Conservation (phyloP, 2,329 filamentous ascomycete genomes). For the Ophiostoma montium region DNA sequence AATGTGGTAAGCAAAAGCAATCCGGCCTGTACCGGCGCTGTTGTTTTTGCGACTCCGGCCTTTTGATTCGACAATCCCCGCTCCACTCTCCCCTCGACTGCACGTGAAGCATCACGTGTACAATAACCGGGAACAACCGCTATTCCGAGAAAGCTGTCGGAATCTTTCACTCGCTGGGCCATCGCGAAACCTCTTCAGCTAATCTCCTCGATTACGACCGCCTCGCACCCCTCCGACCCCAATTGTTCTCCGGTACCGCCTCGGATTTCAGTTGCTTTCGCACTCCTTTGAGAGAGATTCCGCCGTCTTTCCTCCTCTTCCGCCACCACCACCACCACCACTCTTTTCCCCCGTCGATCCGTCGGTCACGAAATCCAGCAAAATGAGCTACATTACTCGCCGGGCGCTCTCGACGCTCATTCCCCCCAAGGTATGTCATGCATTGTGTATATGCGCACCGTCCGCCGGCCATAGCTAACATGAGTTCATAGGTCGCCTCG, state of each 20-base stretch:
- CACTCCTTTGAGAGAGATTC: not conserved
- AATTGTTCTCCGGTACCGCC: slow-evolving; percentile 6
- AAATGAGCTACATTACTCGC: slow-evolving; percentile 86
- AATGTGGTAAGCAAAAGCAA: slow-evolving; percentile 12
- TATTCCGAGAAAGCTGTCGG: slow-evolving; percentile 15
- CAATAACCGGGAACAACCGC: slow-evolving; percentile 22
- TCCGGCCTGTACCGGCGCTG: slow-evolving; percentile 11
- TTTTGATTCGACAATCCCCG: not conserved
- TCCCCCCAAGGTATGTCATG: slow-evolving; percentile 77
- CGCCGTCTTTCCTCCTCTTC: slow-evolving; percentile 14
- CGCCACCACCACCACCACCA: slow-evolving; percentile 10
- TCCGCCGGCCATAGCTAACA: not conserved
- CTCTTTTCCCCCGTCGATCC: slow-evolving; percentile 6
- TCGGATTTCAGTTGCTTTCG: slow-evolving; percentile 5
- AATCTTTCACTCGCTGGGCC: slow-evolving; percentile 10
- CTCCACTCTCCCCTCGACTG: not conserved
- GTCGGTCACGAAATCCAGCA: slow-evolving; percentile 28
- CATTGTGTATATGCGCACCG: not conserved
- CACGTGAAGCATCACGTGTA: slow-evolving; percentile 8
- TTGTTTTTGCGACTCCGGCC: slow-evolving; percentile 4
- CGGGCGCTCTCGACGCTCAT: slow-evolving; percentile 96
- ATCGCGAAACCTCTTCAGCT: slow-evolving; percentile 9
- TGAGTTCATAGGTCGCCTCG: slow-evolving; percentile 52
- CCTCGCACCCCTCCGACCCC: slow-evolving; percentile 1
- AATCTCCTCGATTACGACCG: not conserved